Evolutionary conservation across 2,329 filamentous ascomycete genomes (phyloP).

Genomic region (Hirsutella minnesotensis): DNA sequence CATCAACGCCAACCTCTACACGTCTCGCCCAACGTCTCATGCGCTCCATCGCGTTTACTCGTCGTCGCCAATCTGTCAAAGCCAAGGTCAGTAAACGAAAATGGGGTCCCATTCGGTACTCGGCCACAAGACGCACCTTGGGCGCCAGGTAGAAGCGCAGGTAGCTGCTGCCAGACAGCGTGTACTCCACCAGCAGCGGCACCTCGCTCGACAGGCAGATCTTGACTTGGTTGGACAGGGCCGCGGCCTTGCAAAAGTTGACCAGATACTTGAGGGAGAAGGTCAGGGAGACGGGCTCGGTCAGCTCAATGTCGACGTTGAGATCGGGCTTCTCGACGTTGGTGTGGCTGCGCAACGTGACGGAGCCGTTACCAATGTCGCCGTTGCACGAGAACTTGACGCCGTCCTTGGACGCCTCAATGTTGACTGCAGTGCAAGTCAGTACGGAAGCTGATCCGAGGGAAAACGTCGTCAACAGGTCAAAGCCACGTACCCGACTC

Average conservation of each 20-base stretch:
- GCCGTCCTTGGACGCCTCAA: conserved; percentile 93
- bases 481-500: conserved; percentile 67
- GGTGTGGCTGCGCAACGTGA: conserved; percentile 80
- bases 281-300: conserved; percentile 84
- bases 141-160: conserved; percentile 95
- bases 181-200: conserved; percentile 89
- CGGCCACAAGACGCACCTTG: conserved; percentile 54
- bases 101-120: conserved; percentile 11
- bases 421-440: conserved; percentile 52
- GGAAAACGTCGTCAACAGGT: too few species aligned
- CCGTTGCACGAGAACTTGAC: conserved; percentile 90
- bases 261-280: conserved; percentile 99
- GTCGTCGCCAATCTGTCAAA: conserved; percentile 25
- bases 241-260: conserved; percentile 98
- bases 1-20: conserved; percentile 4
- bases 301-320: conserved; percentile 81
- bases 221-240: conserved; percentile 70
- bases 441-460: not conserved
- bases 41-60: conserved; percentile 15
- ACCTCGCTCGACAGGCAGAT: conserved; percentile 94
- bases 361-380: conserved; percentile 90
- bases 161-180: conserved; percentile 69
- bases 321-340: conserved; percentile 80
- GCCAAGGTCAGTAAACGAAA: not conserved
- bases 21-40: conserved; percentile 8